These are phyloP conservation scores for Naegleria lovaniensis DNA, from an alignment of 208 protist genomes.

Conservation along the genomic window DNA sequence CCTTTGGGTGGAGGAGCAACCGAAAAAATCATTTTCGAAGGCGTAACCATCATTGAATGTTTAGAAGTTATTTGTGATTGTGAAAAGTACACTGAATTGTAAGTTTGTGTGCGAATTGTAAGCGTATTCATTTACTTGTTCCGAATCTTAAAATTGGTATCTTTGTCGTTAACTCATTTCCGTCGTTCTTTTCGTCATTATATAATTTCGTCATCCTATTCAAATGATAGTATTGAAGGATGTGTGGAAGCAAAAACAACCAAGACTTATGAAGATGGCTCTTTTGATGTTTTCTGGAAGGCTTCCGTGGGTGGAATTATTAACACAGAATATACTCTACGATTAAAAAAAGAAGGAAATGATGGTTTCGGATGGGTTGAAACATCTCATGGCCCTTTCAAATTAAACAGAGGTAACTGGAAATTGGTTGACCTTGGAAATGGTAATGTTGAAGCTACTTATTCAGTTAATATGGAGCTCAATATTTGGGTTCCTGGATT, in stretches of 20 bases:
- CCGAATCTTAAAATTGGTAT: no score
- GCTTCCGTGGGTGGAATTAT: neutral
- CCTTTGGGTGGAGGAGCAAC: neutral
- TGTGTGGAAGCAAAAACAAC: neutral
- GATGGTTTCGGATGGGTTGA: neutral
- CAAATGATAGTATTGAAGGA: neutral
- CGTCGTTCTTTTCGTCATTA: no score
- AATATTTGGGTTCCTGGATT: neutral
- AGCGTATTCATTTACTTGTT: neutral
- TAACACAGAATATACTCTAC: neutral
- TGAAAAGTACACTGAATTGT: neutral
- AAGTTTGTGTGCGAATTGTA: neutral
- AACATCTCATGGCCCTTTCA: neutral
- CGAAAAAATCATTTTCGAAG: constrained; percentile 10
- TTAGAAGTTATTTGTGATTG: neutral
- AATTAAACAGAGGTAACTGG: neutral
- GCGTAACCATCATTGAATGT: neutral
- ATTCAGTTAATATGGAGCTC: neutral
- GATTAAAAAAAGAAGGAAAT: neutral
- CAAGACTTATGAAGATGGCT: neutral
- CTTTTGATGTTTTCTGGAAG: constrained; percentile 14
- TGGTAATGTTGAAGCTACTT: neutral
- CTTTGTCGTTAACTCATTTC: no score
- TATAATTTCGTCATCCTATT: neutral
- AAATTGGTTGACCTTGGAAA: neutral